These are phyloP conservation scores for Capsella bursapastoris DNA, from an alignment of 345 rosid genomes.

Conservation along the genomic window DNA sequence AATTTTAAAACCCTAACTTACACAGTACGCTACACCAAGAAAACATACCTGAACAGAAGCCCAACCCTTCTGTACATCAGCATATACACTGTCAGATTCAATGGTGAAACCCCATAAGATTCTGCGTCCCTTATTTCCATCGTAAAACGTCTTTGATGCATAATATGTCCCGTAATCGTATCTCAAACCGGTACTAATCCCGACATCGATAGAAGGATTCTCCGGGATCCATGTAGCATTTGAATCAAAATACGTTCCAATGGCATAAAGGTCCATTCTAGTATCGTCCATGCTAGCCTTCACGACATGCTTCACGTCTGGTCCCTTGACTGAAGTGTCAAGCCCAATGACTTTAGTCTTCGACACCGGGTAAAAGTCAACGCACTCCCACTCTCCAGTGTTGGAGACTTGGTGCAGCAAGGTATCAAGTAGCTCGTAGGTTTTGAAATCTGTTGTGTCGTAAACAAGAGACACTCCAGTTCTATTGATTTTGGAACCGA, in stretches of 20 bases:
- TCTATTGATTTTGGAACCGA: constrained; percentile 74
- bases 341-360: constrained; percentile 28
- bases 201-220: constrained; percentile 34
- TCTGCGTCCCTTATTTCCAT: constrained; percentile 36
- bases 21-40: not conserved
- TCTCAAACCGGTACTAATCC: constrained; percentile 31
- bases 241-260: constrained; percentile 34
- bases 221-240: constrained; percentile 40
- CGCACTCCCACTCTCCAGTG: constrained; percentile 90
- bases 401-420: constrained; percentile 63
- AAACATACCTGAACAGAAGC: constrained; percentile 64
- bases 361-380: constrained; percentile 44
- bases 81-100: constrained; percentile 35
- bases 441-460: constrained; percentile 75
- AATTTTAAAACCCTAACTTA: not conserved
- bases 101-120: constrained; percentile 44
- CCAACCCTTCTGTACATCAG: constrained; percentile 58
- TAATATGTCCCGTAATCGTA: constrained; percentile 44
- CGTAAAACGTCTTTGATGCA: constrained; percentile 47
- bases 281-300: constrained; percentile 47
- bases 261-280: constrained; percentile 39
- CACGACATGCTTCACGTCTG: constrained; percentile 37
- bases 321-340: constrained; percentile 42
- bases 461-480: constrained; percentile 75
- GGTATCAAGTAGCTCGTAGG: constrained; percentile 44